phyloP scores from a whole-genome alignment of 2,329 filamentous ascomycete species.

The Alternaria atra region DNA sequence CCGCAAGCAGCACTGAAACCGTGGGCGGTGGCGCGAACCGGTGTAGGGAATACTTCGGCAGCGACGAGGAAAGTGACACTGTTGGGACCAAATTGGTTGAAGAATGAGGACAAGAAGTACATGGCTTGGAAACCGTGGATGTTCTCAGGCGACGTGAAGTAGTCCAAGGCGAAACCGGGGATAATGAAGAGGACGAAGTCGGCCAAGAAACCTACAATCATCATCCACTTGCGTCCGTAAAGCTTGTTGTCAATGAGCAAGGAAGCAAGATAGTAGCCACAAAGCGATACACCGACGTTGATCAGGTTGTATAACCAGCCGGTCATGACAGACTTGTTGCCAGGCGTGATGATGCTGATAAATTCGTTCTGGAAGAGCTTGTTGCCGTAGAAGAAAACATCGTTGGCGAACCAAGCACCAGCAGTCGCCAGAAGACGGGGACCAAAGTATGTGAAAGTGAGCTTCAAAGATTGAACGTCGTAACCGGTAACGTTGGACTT shows the following conservation, averaged over 20 bases:
- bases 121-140: conserved; percentile 95
- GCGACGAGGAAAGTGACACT: conserved; percentile 95
- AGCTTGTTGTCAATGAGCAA: conserved; percentile 95
- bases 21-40: conserved; percentile 91
- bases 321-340: conserved; percentile 77
- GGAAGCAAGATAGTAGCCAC: conserved; percentile 89
- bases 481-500: conserved; percentile 90
- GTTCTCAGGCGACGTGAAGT: conserved; percentile 76
- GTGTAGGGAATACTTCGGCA: conserved; percentile 94
- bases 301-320: conserved; percentile 92
- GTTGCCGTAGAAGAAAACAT: conserved; percentile 99
- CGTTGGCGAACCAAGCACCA: conserved; percentile 92
- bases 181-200: conserved; percentile 94
- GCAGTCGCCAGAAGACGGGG: conserved; percentile 86
- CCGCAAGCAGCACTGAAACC: conserved; percentile 92
- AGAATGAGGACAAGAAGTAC: conserved; percentile 98
- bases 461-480: conserved; percentile 80
- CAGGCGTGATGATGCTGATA: conserved; percentile 79
- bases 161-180: conserved; percentile 85
- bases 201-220: conserved; percentile 91
- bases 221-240: conserved; percentile 96
- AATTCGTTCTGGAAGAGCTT: conserved; percentile 96
- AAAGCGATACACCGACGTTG: conserved; percentile 86
- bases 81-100: conserved; percentile 99
- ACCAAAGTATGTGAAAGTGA: conserved; percentile 84